A percentile compares a stretch with the other conserved stretches of the same genome.
Conservation (phyloP, 1,284 basidiomycete species). For the Stereum hirsutum region DNA sequence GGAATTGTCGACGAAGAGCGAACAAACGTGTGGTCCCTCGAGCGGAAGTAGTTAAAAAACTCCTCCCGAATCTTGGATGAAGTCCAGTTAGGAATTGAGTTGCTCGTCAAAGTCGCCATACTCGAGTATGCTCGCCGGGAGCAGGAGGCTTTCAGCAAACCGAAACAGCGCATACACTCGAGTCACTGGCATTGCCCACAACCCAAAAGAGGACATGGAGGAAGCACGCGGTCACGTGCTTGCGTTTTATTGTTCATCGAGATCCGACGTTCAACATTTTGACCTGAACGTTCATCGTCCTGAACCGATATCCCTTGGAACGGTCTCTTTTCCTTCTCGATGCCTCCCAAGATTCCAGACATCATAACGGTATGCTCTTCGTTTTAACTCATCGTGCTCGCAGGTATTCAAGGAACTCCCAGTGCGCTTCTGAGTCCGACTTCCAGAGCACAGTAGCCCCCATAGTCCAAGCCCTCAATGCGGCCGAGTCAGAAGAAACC, state of each 20-base stretch:
- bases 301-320: background rate
- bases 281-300: too few relatives aligned
- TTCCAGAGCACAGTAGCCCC: slow-evolving; percentile 34
- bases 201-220: background rate
- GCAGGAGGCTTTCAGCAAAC: background rate
- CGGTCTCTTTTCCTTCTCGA: background rate
- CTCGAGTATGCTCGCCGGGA: background rate
- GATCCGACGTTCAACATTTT: too few relatives aligned
- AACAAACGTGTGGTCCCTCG: slow-evolving; percentile 81
- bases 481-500: slow-evolving; percentile 73
- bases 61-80: slow-evolving; percentile 46
- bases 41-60: slow-evolving; percentile 77
- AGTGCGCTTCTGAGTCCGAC: slow-evolving; percentile 24
- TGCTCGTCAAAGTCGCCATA: background rate
- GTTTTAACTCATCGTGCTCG: background rate
- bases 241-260: too few relatives aligned
- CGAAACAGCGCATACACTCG: background rate
- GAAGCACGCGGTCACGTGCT: background rate
- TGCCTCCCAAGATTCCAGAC: background rate
- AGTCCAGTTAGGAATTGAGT: background rate
- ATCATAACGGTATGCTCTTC: background rate
- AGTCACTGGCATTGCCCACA: slow-evolving; percentile 1
- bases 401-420: background rate
- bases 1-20: slow-evolving; percentile 93
- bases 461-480: slow-evolving; percentile 33